These are phyloP conservation scores for Hyphodiscus sp. DNA, from an alignment of 2,329 filamentous ascomycete genomes.

Conservation along the genomic window DNA sequence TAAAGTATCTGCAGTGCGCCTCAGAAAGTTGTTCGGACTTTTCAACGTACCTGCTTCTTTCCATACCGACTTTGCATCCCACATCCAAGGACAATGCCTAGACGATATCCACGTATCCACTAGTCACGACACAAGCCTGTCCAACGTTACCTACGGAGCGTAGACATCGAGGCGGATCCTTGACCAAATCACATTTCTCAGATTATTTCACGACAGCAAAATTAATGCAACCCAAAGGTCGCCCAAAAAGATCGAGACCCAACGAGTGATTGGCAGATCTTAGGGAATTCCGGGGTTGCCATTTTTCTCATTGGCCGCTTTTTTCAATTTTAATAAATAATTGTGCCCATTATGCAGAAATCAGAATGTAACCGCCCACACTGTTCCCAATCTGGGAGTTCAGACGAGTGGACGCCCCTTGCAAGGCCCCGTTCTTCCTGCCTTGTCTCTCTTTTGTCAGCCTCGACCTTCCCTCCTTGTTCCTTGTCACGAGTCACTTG, in stretches of 20 bases:
- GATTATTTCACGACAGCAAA: not conserved
- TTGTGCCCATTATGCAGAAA: not conserved
- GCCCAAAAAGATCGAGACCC: not conserved
- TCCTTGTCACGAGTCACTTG: not conserved
- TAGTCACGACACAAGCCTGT: conserved; percentile 4
- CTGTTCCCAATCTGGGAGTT: not conserved
- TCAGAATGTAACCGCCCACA: not conserved
- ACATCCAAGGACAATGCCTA: conserved; percentile 1
- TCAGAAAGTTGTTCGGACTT: not conserved
- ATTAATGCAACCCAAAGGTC: not conserved
- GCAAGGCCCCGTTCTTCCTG: not conserved
- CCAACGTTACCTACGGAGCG: conserved; percentile 22
- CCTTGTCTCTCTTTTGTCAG: not conserved
- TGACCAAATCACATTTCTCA: not conserved
- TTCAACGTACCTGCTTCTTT: conserved; percentile 16
- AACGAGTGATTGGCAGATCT: not conserved
- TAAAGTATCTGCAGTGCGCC: not conserved
- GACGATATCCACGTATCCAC: conserved; percentile 1
- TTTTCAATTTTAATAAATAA: not conserved
- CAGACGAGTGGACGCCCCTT: not conserved
- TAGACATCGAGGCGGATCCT: conserved; percentile 8
- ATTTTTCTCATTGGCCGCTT: not conserved
- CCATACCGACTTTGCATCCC: conserved; percentile 4
- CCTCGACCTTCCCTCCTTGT: not conserved
- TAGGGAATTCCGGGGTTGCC: not conserved